Evolutionary conservation across 2,329 filamentous ascomycete species (phyloP).

Genomic region (Chalara sp.): DNA sequence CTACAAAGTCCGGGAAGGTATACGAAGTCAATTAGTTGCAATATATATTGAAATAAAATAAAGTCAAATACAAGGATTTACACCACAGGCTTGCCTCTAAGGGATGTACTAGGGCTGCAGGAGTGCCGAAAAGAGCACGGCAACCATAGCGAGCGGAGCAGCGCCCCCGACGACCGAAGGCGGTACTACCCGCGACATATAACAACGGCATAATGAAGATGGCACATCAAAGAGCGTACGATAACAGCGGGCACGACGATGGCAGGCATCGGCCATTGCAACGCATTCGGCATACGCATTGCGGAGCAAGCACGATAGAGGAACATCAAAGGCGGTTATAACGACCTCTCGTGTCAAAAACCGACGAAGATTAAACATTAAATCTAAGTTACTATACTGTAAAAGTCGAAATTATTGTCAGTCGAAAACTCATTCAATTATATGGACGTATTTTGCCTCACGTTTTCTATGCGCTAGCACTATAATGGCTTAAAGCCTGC

Average conservation of each 20-base stretch:
- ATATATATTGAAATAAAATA: too few species aligned
- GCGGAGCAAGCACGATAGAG: slow-evolving; percentile 2
- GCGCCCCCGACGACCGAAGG: slow-evolving; percentile 1
- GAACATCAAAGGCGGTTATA: slow-evolving; percentile 2
- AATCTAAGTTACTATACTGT: slow-evolving; percentile 6
- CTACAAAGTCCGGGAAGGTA: too few species aligned
- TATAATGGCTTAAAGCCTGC: too few species aligned
- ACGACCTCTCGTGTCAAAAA: neutral
- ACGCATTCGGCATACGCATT: neutral
- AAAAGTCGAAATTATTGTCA: too few species aligned
- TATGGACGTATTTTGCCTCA: too few species aligned
- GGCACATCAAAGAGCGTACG: neutral
- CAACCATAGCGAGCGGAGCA: neutral
- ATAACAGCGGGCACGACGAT: neutral
- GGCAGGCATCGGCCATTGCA: too few species aligned
- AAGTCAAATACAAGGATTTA: too few species aligned
- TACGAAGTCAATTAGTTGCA: too few species aligned
- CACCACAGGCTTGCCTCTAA: too few species aligned
- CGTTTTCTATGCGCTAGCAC: too few species aligned
- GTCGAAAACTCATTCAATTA: too few species aligned
- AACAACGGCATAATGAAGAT: slow-evolving; percentile 2
- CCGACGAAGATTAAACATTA: slow-evolving; percentile 5
- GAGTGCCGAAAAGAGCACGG: neutral
- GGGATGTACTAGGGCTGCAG: too few species aligned
- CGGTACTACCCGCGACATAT: slow-evolving; percentile 3